Evolutionary conservation across 2,329 filamentous ascomycete species (phyloP), one percentile per base, ranked within the genome.

Genomic region (Exophiala bonariae): DNA sequence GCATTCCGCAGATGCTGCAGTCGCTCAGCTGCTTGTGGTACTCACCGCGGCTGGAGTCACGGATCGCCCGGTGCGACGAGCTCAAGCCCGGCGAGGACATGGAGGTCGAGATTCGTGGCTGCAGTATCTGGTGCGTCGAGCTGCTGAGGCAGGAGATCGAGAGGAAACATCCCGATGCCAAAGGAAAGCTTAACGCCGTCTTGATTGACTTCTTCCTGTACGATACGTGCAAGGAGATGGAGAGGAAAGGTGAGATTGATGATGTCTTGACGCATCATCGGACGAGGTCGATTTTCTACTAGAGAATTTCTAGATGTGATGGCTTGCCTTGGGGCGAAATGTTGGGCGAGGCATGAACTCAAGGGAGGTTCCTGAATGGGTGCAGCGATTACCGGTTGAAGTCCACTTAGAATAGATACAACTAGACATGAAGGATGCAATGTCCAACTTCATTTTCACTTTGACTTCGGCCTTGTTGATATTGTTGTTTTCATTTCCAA

Each of bases 201-300:
- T 68, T 99, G 59, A 93, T 99, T 54, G 93, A 99, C 68, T 99
- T 97, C 70, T 96, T 96, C 67, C 73, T 99, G 45, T 99, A 99
- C 64, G 93, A 99, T 70, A 83, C 86, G 14, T 90, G 93, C 71
- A 99, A 97, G 67, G 86, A 89, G 62, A 67, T 87, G 63, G 92
- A 97, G 66, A 74, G 71, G n/a, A 39, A 13, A 14, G 52, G 52
- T 22, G 44, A 55, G 18, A 33, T 46, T 19, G 49, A 65, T 62
- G 41, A 59, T 34, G 43, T 52, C 80, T 83, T 62, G 75, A 72
- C 58, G 10, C 58, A 60, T 53, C 58, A 60, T 49, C 49, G 58
- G 32, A 58, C 55, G 4, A 49, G 58, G 26, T 56, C 54, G 14
- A 60, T 59, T 14, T 60, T 50, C 49, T 60, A 60, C 37, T 60